Conservation (phyloP, 2,329 filamentous ascomycete genomes). For the Neospermospora avenae region DNA sequence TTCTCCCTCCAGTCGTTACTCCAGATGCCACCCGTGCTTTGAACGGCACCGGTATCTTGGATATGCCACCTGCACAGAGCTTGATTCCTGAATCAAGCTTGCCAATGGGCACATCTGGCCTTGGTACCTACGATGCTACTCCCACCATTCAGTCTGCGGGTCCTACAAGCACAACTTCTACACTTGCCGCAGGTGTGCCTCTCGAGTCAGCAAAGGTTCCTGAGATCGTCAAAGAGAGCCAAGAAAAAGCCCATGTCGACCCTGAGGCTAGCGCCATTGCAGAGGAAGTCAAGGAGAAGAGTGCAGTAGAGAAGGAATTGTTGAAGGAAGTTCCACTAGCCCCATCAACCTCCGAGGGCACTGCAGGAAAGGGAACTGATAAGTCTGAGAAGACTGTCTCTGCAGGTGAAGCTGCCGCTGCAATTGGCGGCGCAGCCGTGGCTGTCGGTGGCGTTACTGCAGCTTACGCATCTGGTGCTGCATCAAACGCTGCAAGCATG, state of each 20-base stretch:
- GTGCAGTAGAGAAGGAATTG: constrained; percentile 66
- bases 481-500: constrained; percentile 43
- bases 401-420: constrained; percentile 41
- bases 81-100: constrained; percentile 82
- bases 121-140: constrained; percentile 51
- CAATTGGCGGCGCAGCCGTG: constrained; percentile 42
- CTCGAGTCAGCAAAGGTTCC: constrained; percentile 47
- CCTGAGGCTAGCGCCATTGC: constrained; percentile 67
- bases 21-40: constrained; percentile 37
- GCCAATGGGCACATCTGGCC: constrained; percentile 51
- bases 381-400: constrained; percentile 49
- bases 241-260: constrained; percentile 58
- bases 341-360: constrained; percentile 55
- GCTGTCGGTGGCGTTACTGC: constrained; percentile 43
- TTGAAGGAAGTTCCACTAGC: constrained; percentile 62
- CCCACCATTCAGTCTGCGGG: constrained; percentile 48
- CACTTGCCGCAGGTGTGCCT: constrained; percentile 43
- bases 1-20: constrained; percentile 39
- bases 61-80: constrained; percentile 55
- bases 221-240: constrained; percentile 67
- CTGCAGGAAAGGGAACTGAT: constrained; percentile 48
- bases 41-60: constrained; percentile 40
- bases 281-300: constrained; percentile 68
- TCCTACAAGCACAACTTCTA: constrained; percentile 43
- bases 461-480: constrained; percentile 34